phyloP scores from a whole-genome alignment of 768 basidiomycete species.

The Boletus vermiculosoides region DNA sequence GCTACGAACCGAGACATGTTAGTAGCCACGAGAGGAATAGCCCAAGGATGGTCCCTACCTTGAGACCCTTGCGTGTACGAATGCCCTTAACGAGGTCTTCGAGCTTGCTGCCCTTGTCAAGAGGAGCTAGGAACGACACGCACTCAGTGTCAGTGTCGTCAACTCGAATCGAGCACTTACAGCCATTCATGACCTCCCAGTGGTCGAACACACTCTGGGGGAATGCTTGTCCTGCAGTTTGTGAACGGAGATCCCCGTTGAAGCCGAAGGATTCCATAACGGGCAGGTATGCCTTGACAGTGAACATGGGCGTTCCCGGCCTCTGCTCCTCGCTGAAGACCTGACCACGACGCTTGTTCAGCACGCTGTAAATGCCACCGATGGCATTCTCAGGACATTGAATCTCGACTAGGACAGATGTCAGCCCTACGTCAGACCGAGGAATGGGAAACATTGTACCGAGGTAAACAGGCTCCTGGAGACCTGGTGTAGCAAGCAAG shows the following conservation, averaged over 20 bases:
- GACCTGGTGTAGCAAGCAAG: conserved; percentile 82
- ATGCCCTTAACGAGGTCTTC: conserved; percentile 81
- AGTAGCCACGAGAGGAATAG: not conserved
- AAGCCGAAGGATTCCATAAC: conserved; percentile 95
- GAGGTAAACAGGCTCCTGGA: conserved; percentile 97
- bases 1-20: conserved; percentile 42
- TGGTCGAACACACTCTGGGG: conserved; percentile 94
- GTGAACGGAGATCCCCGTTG: conserved; percentile 91
- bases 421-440: conserved; percentile 11
- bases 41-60: conserved; percentile 44
- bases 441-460: conserved; percentile 42
- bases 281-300: conserved; percentile 94
- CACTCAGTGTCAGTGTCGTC: conserved; percentile 1
- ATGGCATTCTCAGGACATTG: conserved; percentile 97
- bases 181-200: conserved; percentile 83
- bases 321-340: conserved; percentile 98
- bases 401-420: conserved; percentile 71
- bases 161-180: conserved; percentile 42
- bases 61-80: conserved; percentile 93
- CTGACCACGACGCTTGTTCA: conserved; percentile 98
- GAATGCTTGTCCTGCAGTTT: conserved; percentile 97
- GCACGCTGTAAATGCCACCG: conserved; percentile 91
- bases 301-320: conserved; percentile 98
- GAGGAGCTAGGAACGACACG: conserved; percentile 45
- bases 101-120: conserved; percentile 90